phyloP scores from a whole-genome alignment of 192 early-diverging fungal genomes.

The Rhizophagus clarus region DNA sequence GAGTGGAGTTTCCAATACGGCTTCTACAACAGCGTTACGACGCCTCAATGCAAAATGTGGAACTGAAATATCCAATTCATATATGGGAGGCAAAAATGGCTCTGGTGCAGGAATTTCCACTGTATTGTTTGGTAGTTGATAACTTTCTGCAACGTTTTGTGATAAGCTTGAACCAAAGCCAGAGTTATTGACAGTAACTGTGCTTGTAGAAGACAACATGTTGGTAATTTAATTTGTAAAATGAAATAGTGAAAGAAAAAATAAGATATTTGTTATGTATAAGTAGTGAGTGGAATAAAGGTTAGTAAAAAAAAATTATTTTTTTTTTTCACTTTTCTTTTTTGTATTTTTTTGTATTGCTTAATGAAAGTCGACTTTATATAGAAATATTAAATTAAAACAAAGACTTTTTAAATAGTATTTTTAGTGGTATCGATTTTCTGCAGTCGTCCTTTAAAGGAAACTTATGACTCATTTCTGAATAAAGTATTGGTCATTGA shows the following conservation, averaged over 20 bases:
- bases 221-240: not conserved
- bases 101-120: not conserved
- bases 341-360: too few relatives aligned
- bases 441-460: too few relatives aligned
- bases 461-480: too few relatives aligned
- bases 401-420: too few relatives aligned
- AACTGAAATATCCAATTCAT: conserved; percentile 14
- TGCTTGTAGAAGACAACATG: not conserved
- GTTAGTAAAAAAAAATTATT: too few relatives aligned
- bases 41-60: conserved; percentile 14
- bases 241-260: not conserved
- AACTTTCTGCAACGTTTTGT: not conserved
- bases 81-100: conserved; percentile 7
- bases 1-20: conserved; percentile 16
- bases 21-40: conserved; percentile 26
- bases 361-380: too few relatives aligned
- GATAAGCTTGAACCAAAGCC: conserved; percentile 22
- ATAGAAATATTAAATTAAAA: too few relatives aligned
- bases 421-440: too few relatives aligned
- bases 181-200: not conserved
- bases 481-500: too few relatives aligned
- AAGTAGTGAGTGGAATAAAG: too few relatives aligned
- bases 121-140: not conserved
- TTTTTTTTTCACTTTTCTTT: too few relatives aligned
- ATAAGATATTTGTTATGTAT: too few relatives aligned